Conservation (phyloP, 345 rosid genomes). For the Gossypium australe region DNA sequence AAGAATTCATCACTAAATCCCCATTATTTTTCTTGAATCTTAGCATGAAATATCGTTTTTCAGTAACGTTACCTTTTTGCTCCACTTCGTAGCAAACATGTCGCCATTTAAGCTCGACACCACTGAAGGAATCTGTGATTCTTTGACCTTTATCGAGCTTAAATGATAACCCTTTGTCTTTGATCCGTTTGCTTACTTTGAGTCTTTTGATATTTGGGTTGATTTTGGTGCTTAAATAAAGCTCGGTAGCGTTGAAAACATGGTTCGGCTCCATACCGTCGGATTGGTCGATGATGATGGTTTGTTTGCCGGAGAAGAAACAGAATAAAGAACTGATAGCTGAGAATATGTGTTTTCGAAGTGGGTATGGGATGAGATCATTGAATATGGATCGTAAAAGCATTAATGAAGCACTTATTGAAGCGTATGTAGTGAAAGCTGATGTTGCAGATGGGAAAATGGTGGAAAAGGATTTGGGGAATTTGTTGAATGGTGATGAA, state of each 20-base stretch:
- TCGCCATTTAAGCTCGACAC: background rate
- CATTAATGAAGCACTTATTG: background rate
- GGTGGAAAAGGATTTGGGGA: background rate
- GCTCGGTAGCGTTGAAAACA: slow-evolving; percentile 40
- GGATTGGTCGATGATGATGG: slow-evolving; percentile 30
- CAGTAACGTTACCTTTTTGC: background rate
- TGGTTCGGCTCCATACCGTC: slow-evolving; percentile 29
- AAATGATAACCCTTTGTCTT: background rate
- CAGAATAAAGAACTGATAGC: background rate
- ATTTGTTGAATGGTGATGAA: background rate
- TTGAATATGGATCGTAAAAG: background rate
- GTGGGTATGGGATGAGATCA: slow-evolving; percentile 1
- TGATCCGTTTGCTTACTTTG: slow-evolving; percentile 30
- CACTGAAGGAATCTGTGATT: background rate
- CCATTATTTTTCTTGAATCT: slow-evolving; percentile 33
- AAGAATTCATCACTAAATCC: slow-evolving; percentile 23
- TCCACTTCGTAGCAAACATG: background rate
- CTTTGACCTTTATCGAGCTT: background rate
- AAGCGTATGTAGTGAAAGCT: background rate
- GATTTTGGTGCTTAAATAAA: slow-evolving; percentile 42
- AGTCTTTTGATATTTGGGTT: slow-evolving; percentile 33
- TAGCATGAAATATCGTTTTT: slow-evolving; percentile 32
- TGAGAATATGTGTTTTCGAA: background rate
- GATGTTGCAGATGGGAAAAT: background rate
- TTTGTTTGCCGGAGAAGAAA: background rate